Evolutionary conservation across 2,329 filamentous ascomycete species (phyloP).

Genomic region (Fusarium circinatum): DNA sequence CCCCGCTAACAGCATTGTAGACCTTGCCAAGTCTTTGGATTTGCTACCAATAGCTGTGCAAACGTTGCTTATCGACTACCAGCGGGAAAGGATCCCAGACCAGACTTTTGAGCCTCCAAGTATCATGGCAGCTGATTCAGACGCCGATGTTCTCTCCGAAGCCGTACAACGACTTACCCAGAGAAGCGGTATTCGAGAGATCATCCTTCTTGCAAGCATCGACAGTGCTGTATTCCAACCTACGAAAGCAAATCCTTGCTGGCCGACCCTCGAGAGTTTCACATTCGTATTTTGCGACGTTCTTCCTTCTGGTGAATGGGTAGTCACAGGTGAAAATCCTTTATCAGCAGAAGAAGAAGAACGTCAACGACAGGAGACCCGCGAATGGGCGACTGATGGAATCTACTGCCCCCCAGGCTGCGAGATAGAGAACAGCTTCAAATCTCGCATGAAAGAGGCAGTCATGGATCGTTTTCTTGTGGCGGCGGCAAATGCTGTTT

Average conservation of each 20-base stretch:
- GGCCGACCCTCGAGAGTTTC: neutral
- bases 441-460: neutral
- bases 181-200: neutral
- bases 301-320: neutral
- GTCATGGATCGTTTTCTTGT: neutral
- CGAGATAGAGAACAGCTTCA: neutral
- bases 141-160: fast-evolving
- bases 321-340: too few species aligned
- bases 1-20: too few species aligned
- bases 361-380: too few species aligned
- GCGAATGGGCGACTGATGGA: too few species aligned
- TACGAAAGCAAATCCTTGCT: neutral
- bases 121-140: neutral
- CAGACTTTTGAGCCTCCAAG: neutral
- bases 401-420: neutral
- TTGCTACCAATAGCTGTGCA: too few species aligned
- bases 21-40: too few species aligned
- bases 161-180: neutral
- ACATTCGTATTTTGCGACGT: neutral
- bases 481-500: neutral
- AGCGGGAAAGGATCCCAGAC: neutral
- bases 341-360: neutral
- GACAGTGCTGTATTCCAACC: neutral
- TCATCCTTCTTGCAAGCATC: neutral
- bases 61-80: neutral